A percentile compares a stretch with the other conserved stretches of the same genome.
phyloP scores from a whole-genome alignment of 768 basidiomycete genomes.

The Suillus bovinus region DNA sequence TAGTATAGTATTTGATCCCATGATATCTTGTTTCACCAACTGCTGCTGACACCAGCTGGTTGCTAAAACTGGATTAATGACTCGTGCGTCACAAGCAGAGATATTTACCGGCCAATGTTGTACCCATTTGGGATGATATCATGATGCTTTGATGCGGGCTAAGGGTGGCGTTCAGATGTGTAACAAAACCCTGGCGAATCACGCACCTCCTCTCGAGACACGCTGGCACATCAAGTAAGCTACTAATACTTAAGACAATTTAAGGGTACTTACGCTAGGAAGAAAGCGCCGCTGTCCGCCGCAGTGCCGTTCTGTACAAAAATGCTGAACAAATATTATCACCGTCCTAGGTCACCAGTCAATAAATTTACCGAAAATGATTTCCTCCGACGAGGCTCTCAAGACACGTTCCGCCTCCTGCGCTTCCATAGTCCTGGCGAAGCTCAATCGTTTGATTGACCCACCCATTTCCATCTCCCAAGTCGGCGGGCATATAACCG shows the following conservation, averaged over 20 bases:
- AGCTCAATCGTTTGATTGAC: constrained; percentile 46
- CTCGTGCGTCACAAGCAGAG: not conserved
- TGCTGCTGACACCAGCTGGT: constrained; percentile 40
- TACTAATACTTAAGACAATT: not conserved
- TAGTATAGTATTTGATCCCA: constrained; percentile 49
- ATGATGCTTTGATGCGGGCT: constrained; percentile 38
- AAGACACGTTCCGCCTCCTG: constrained; percentile 42
- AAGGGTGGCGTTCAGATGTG: not conserved
- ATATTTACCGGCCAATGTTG: constrained; percentile 44
- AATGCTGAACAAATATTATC: constrained; percentile 36
- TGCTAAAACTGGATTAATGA: constrained; percentile 22
- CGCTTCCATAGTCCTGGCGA: constrained; percentile 42
- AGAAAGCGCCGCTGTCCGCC: constrained; percentile 52
- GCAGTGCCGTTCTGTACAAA: constrained; percentile 58
- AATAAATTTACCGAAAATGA: constrained; percentile 42
- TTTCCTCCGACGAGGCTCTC: constrained; percentile 49
- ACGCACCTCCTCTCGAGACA: constrained; percentile 48
- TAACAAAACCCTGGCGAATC: not conserved
- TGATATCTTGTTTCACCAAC: constrained; percentile 39
- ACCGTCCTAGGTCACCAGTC: not conserved
- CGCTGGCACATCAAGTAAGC: constrained; percentile 28
- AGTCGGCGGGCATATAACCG: constrained; percentile 39
- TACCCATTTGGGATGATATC: constrained; percentile 51
- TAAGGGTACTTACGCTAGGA: constrained; percentile 51
- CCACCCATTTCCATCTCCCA: constrained; percentile 48